phyloP scores from a whole-genome alignment of 805 yeast species.

The Sugiyamaella floridensis region DNA sequence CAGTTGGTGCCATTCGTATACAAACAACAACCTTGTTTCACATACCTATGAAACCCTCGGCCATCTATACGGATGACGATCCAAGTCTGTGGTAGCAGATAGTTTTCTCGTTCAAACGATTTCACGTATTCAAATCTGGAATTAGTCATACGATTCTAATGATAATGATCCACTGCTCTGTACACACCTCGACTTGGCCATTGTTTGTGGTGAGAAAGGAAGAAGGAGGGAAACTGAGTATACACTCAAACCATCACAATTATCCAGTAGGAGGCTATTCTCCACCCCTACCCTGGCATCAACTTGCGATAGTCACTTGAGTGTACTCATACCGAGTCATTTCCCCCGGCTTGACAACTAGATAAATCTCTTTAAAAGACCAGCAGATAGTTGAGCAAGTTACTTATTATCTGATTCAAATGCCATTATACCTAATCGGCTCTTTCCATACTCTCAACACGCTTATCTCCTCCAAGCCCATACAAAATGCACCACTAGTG shows the following conservation, averaged over 20 bases:
- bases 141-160: background rate
- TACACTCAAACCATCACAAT: too few species aligned
- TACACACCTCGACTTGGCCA: constrained; percentile 15
- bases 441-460: too few species aligned
- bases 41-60: constrained; percentile 72
- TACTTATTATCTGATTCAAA: too few species aligned
- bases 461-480: background rate
- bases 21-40: background rate
- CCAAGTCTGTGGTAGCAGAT: constrained; percentile 69
- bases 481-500: background rate
- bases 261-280: too few species aligned
- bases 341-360: too few species aligned
- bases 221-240: too few species aligned
- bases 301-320: too few species aligned
- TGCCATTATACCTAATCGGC: too few species aligned
- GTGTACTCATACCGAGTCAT: too few species aligned
- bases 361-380: too few species aligned
- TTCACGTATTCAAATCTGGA: constrained; percentile 74
- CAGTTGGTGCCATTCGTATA: background rate
- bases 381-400: too few species aligned
- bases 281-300: background rate
- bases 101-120: constrained; percentile 66
- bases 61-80: constrained; percentile 89
- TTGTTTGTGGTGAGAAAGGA: background rate
- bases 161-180: background rate